Evolutionary conservation across 345 rosid species (phyloP).

Genomic region (Rhodomyrtus tomentosa): DNA sequence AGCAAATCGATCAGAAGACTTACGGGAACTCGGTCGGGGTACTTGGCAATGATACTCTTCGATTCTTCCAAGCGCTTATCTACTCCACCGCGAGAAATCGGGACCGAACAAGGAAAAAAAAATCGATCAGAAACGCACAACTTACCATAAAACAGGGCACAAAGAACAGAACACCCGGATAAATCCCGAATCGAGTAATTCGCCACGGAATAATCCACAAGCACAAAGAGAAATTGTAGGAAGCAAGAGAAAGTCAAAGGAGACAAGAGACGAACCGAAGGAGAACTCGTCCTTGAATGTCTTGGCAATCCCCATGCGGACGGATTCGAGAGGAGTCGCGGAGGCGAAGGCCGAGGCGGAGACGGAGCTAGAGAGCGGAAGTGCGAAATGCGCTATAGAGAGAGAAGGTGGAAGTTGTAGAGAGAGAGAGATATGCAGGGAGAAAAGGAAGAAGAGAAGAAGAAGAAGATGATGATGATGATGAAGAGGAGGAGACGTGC

Average conservation of each 20-base stretch:
- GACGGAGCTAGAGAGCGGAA: not conserved
- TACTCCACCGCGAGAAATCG: constrained; percentile 1
- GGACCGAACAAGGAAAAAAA: not conserved
- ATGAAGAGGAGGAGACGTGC: not conserved
- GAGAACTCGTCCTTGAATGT: constrained; percentile 22
- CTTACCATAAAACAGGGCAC: not conserved
- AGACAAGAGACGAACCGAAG: constrained; percentile 10
- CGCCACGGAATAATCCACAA: not conserved
- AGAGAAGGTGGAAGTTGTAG: not conserved
- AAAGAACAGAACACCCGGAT: not conserved
- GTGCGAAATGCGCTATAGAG: not conserved
- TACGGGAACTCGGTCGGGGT: constrained; percentile 67
- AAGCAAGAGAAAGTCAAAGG: not conserved
- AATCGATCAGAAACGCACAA: not conserved
- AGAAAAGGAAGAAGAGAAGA: not conserved
- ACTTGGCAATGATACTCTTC: constrained; percentile 32
- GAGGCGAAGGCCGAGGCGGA: not conserved
- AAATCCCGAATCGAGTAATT: not conserved
- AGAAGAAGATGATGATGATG: not conserved
- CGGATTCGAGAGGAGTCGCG: not conserved
- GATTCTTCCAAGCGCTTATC: constrained; percentile 59
- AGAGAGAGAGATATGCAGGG: not conserved
- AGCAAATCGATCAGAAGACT: not conserved
- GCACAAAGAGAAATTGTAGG: not conserved
- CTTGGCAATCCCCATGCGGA: constrained; percentile 20